Conservation (phyloP, 2,329 filamentous ascomycete genomes). For the Eurotiales sp. region DNA sequence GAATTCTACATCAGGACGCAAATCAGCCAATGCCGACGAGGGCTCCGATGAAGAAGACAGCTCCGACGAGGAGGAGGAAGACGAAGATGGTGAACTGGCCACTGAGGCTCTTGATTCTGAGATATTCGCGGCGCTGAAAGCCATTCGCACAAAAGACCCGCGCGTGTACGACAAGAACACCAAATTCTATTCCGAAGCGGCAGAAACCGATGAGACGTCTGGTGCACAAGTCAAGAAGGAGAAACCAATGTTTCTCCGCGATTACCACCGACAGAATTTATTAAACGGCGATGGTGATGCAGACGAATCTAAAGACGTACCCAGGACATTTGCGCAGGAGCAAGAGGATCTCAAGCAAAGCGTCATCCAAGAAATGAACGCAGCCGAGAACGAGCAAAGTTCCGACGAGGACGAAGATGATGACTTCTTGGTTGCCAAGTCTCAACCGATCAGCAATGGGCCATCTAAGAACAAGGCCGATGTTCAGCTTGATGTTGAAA, state of each 20-base stretch:
- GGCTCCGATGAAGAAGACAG: constrained; percentile 59
- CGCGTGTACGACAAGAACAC: constrained; percentile 77
- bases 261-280: constrained; percentile 92
- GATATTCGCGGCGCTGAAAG: constrained; percentile 80
- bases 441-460: constrained; percentile 32
- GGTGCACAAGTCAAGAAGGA: constrained; percentile 57
- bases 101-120: constrained; percentile 82
- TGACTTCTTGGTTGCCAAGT: constrained; percentile 72
- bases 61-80: constrained; percentile 75
- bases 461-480: constrained; percentile 37
- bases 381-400: constrained; percentile 48
- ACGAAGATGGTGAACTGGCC: constrained; percentile 82
- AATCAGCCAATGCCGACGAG: constrained; percentile 30
- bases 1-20: constrained; percentile 10
- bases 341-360: constrained; percentile 77
- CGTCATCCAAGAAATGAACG: constrained; percentile 77
- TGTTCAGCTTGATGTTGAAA: constrained; percentile 63
- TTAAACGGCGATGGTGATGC: constrained; percentile 66
- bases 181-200: constrained; percentile 70
- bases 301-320: constrained; percentile 52
- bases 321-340: constrained; percentile 79
- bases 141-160: constrained; percentile 87
- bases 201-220: constrained; percentile 47
- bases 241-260: constrained; percentile 78
- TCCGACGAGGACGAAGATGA: constrained; percentile 61